These are phyloP conservation scores for Ceriops decandra DNA, from an alignment of 345 rosid species.

Conservation along the genomic window DNA sequence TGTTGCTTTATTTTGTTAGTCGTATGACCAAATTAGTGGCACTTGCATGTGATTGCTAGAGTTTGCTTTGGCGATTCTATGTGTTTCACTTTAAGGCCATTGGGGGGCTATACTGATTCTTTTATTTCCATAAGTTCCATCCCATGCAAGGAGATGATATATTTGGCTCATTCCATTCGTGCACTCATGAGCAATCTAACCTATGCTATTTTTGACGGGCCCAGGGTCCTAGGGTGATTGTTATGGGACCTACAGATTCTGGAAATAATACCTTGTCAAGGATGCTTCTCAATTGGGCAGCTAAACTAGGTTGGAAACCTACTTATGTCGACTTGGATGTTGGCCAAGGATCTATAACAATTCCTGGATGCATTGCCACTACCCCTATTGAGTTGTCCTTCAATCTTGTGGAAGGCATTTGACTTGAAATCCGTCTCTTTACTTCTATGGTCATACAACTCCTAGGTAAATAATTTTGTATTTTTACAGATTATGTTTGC, in stretches of 20 bases:
- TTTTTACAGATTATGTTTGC: background rate
- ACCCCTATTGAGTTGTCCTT: constrained; percentile 90
- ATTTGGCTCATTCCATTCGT: background rate
- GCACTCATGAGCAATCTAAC: background rate
- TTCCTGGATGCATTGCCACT: constrained; percentile 85
- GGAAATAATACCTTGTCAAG: constrained; percentile 85
- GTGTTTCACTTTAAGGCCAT: background rate
- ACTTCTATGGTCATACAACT: constrained; percentile 75
- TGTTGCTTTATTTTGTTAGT: background rate
- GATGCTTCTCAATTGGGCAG: constrained; percentile 99
- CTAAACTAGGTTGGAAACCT: constrained; percentile 87
- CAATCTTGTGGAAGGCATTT: constrained; percentile 91
- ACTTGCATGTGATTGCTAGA: background rate
- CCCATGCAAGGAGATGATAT: background rate
- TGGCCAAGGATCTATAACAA: constrained; percentile 88
- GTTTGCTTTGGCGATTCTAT: background rate
- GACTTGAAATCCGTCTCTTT: constrained; percentile 82
- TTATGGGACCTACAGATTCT: constrained; percentile 89
- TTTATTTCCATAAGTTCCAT: background rate
- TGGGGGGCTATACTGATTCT: background rate
- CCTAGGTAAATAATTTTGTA: constrained; percentile 49
- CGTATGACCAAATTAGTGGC: background rate
- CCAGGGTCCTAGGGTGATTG: constrained; percentile 88
- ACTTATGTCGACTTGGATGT: constrained; percentile 86
- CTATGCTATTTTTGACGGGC: background rate